Conservation (phyloP, 2,329 filamentous ascomycete genomes). For the Talaromyces sp. region DNA sequence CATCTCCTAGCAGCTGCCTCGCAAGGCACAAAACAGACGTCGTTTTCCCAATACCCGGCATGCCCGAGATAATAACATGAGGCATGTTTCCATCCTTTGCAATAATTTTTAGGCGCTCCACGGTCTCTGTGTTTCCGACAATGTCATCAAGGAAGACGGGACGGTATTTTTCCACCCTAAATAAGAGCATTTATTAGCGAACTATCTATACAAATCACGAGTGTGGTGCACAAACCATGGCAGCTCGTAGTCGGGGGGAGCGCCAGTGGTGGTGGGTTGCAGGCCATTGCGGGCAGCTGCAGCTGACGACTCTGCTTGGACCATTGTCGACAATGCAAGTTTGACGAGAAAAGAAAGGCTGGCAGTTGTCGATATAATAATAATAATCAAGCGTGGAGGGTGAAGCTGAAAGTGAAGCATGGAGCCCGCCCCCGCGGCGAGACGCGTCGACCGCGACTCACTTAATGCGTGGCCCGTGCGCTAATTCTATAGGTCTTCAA, state of each 20-base stretch:
- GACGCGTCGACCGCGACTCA: neutral
- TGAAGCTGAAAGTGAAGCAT: neutral
- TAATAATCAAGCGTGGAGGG: neutral
- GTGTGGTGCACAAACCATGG: constrained; percentile 36
- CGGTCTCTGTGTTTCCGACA: constrained; percentile 95
- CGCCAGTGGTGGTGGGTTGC: constrained; percentile 34
- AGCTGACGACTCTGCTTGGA: constrained; percentile 43
- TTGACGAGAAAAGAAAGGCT: neutral
- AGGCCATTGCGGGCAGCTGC: constrained; percentile 37
- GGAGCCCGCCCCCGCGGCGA: neutral
- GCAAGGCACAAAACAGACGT: constrained; percentile 92
- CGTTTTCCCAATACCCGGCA: constrained; percentile 98
- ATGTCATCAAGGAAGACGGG: constrained; percentile 94
- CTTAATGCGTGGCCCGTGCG: neutral
- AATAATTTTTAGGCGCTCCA: constrained; percentile 96
- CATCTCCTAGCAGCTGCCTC: constrained; percentile 80
- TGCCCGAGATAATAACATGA: constrained; percentile 98
- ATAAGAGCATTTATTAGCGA: neutral
- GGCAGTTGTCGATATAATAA: neutral
- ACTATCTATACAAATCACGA: neutral
- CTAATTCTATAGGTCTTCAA: neutral
- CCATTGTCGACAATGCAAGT: constrained; percentile 23
- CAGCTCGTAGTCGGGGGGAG: constrained; percentile 42
- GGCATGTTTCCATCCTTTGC: constrained; percentile 99
- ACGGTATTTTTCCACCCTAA: constrained; percentile 96